These are phyloP conservation scores for Bipolaris bicolor DNA, from an alignment of 2,329 filamentous ascomycete species.

Conservation along the genomic window DNA sequence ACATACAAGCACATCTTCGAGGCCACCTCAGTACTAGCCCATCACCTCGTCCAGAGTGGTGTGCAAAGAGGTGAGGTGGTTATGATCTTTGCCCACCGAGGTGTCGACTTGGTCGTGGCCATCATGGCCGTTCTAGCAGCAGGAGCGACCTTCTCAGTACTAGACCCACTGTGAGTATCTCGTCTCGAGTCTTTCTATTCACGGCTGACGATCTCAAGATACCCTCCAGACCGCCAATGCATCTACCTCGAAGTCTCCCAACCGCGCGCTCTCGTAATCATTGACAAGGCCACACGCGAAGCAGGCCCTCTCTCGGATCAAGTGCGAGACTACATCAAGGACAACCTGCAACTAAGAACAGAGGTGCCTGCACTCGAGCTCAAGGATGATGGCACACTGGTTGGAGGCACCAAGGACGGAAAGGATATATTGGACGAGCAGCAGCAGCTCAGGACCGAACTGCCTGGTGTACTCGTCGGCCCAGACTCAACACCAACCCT, in stretches of 20 bases:
- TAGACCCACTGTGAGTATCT: conserved; percentile 74
- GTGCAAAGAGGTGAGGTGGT: conserved; percentile 83
- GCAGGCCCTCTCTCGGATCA: conserved; percentile 66
- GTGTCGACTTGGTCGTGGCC: conserved; percentile 76
- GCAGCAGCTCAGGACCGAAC: conserved; percentile 59
- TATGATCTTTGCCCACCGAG: conserved; percentile 87
- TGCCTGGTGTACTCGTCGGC: conserved; percentile 78
- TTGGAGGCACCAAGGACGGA: conserved; percentile 70
- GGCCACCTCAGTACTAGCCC: conserved; percentile 78
- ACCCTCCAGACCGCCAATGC: conserved; percentile 80
- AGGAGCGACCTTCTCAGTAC: conserved; percentile 66
- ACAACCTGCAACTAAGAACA: conserved; percentile 74
- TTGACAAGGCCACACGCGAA: conserved; percentile 73
- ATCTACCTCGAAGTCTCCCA: conserved; percentile 82
- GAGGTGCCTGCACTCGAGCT: conserved; percentile 77
- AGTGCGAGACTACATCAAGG: conserved; percentile 71
- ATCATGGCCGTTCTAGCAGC: conserved; percentile 75
- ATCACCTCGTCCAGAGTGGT: conserved; percentile 77
- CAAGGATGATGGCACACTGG: conserved; percentile 70
- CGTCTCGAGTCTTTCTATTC: background rate
- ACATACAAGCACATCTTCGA: conserved; percentile 88
- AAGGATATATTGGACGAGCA: conserved; percentile 69
- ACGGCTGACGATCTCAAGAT: conserved; percentile 55
- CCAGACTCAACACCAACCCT: conserved; percentile 84
- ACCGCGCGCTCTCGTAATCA: conserved; percentile 73